These are phyloP conservation scores for Boletus sp. DNA, from an alignment of 768 basidiomycete species.

Conservation along the genomic window DNA sequence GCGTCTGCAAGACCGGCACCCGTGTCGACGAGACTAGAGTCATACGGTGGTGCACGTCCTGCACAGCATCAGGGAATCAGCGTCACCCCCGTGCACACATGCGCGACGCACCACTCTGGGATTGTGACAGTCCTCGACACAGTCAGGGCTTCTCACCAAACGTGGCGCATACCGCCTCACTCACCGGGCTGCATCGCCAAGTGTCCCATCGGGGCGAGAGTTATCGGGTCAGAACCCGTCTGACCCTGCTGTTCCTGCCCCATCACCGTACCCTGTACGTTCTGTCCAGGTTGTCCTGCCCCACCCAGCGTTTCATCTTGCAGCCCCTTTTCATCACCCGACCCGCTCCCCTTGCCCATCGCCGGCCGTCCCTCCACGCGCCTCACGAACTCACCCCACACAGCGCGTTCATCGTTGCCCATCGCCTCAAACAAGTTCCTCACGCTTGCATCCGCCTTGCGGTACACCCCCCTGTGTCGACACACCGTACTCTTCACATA, in stretches of 20 bases:
- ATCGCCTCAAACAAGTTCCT: slow-evolving; percentile 50
- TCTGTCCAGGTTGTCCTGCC: slow-evolving; percentile 2
- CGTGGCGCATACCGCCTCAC: neutral
- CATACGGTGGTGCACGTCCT: slow-evolving; percentile 7
- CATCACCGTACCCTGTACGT: neutral
- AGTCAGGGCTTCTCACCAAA: neutral
- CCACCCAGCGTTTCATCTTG: slow-evolving; percentile 14
- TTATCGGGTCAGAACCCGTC: slow-evolving; percentile 16
- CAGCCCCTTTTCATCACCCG: slow-evolving; percentile 21
- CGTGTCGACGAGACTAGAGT: slow-evolving; percentile 2
- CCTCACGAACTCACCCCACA: slow-evolving; percentile 69
- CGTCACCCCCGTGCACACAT: neutral
- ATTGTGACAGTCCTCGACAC: neutral
- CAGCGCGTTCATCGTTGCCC: slow-evolving; percentile 53
- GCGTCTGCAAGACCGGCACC: neutral
- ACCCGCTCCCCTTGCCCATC: slow-evolving; percentile 28
- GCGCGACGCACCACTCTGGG: slow-evolving; percentile 12
- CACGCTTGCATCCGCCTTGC: slow-evolving; percentile 47
- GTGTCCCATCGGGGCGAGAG: slow-evolving; percentile 16
- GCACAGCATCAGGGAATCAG: neutral
- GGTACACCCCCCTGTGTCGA: slow-evolving; percentile 66
- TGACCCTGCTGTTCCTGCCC: slow-evolving; percentile 20
- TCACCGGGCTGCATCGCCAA: slow-evolving; percentile 18
- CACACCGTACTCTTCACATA: slow-evolving; percentile 76
- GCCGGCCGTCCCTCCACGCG: slow-evolving; percentile 50